Conservation (phyloP, 345 rosid genomes). For the Brassica cretica region DNA sequence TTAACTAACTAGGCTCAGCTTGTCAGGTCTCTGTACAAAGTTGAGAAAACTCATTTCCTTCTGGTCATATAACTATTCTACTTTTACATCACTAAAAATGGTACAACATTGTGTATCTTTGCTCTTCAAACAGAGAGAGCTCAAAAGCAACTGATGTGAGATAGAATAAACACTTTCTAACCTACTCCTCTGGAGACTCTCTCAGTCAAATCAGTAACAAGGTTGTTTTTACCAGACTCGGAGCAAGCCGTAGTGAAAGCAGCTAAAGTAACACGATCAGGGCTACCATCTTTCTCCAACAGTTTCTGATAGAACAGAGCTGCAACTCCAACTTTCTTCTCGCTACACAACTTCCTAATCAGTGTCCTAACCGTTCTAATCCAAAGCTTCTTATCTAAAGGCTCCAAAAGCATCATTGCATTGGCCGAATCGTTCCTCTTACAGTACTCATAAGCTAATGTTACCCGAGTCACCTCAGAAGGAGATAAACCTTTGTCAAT, state of each 20-base stretch:
- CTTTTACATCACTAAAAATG: slow-evolving; percentile 8
- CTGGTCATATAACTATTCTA: not conserved
- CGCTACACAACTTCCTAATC: slow-evolving; percentile 81
- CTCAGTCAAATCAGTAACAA: slow-evolving; percentile 64
- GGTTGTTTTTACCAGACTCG: slow-evolving; percentile 70
- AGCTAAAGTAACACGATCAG: slow-evolving; percentile 64
- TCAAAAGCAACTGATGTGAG: not conserved
- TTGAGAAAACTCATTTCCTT: not conserved
- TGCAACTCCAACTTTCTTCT: slow-evolving; percentile 79
- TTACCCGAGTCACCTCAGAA: slow-evolving; percentile 77
- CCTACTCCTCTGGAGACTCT: slow-evolving; percentile 58
- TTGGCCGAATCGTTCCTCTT: slow-evolving; percentile 71
- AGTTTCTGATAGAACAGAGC: slow-evolving; percentile 74
- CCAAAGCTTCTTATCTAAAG: slow-evolving; percentile 76
- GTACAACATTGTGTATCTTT: not conserved
- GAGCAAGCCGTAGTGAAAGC: slow-evolving; percentile 78
- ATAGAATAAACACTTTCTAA: slow-evolving; percentile 23
- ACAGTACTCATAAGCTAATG: slow-evolving; percentile 84
- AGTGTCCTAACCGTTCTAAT: slow-evolving; percentile 71
- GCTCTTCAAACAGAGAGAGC: slow-evolving; percentile 17
- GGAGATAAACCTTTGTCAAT: slow-evolving; percentile 70
- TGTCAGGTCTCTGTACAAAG: too few species aligned
- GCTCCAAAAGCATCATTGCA: slow-evolving; percentile 77
- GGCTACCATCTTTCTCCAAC: slow-evolving; percentile 52
- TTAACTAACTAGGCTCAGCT: too few species aligned